Evolutionary conservation across 352 stramenopile genomes (phyloP), one percentile per base, ranked within the genome.

Genomic region (Globisporangium perplexum): DNA sequence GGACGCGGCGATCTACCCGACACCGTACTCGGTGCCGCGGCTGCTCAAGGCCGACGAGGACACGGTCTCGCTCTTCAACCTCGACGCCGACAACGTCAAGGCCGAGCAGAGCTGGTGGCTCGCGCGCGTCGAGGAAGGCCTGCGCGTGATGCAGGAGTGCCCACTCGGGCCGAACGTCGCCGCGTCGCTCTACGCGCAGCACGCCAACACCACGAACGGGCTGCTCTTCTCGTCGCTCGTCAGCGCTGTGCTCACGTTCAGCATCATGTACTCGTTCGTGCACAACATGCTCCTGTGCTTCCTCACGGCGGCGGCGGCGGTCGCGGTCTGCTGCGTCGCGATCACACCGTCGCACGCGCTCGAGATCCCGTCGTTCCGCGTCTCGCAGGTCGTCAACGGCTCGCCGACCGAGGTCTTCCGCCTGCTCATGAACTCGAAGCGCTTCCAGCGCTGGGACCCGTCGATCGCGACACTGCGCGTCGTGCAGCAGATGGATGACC

Each of bases 121-220:
- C 39, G 84, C 83, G 36, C 70, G 82, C 44, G 84, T 94, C 22
- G 77, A 90, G 53, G 84, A 86, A 57, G 84, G 84, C 0, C 65
- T 94, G 44, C 71, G 84, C 7, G 72, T 94, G 50, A 93, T 94
- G 84, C 84, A 94, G 54, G 84, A 94, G 65, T 94, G 79, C 60
- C 82, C 84, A 15, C 60, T 93, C 6, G 84, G 84, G 1, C 84
- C 86, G 8, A 88, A 79, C 28, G 84, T 92, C 3, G 77, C 84
- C 0, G 84, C 84, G 17, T 88, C 83, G 45, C 49, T 94, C 45
- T 90, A 77, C 48, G 78, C 76, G n/a, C 84, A 94, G 63, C 82
- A 90, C 31, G 84, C 84, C 12, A 71, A 72, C 5, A 88, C 83
- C 22, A 83, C 74, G 8, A 94, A 94, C 44, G 80, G 75, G 1